Evolutionary conservation across 225 moss, liverwort and hornwort genomes (phyloP).

Genomic region (Polytrichum formosum): DNA sequence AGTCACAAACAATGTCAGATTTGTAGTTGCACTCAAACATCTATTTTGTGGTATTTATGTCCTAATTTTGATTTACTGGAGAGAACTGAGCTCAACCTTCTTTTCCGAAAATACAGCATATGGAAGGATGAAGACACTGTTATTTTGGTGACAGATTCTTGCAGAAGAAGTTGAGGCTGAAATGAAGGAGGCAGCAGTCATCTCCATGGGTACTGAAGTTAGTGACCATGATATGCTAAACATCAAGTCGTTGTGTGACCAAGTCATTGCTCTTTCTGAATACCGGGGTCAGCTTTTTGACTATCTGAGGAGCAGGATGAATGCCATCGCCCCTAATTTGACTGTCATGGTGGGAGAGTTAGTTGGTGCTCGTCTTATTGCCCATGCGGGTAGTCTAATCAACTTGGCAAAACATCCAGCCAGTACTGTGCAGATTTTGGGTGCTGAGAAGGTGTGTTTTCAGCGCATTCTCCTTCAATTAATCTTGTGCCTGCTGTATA

Average conservation of each 20-base stretch:
- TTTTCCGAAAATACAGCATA: too few species aligned
- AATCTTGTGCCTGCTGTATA: too few species aligned
- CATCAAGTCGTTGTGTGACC: conserved; percentile 78
- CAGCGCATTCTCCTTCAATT: not conserved
- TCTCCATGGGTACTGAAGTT: conserved; percentile 92
- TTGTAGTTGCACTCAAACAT: too few species aligned
- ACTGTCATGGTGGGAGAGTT: conserved; percentile 80
- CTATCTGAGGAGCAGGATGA: conserved; percentile 81
- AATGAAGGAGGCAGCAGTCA: conserved; percentile 79
- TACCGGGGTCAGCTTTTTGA: conserved; percentile 81
- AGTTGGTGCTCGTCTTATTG: conserved; percentile 80
- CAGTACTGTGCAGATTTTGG: conserved; percentile 86
- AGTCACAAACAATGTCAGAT: too few species aligned
- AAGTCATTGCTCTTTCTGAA: conserved; percentile 75
- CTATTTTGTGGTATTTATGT: too few species aligned
- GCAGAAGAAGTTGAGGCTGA: conserved; percentile 77
- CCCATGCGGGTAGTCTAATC: conserved; percentile 79
- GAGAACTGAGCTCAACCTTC: too few species aligned
- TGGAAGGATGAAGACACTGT: too few species aligned
- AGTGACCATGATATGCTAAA: conserved; percentile 88
- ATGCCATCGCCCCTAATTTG: conserved; percentile 81
- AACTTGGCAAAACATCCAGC: conserved; percentile 86
- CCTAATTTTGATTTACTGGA: too few species aligned
- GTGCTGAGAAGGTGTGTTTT: conserved; percentile 65
- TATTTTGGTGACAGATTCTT: conserved; percentile 29